Base-by-base conservation (phyloP, 257 asterid genomes). In the Paraleonurus japonicus region DNA sequence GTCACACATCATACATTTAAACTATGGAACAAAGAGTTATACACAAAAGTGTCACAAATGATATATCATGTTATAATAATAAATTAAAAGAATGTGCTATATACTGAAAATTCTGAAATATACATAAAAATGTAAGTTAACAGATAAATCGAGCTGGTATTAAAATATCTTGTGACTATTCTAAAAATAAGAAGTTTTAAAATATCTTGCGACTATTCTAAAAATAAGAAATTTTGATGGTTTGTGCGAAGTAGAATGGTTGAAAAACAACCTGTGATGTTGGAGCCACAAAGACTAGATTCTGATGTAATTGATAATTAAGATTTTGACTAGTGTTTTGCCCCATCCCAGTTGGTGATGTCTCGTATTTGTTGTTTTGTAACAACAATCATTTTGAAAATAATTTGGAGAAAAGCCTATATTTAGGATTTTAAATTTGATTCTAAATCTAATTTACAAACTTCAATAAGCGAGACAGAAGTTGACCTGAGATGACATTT, bases 271-370 rank as follows among this genome's bases (percentile, higher is more conserved):
- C 30, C 15, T 22, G 39, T 63, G 75, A 15, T 60, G 66, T 51
- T 35, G 63, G 39, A 60, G 35, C 78, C 84, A 80, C 71, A 8
- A 37, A 62, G 48, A 58, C 60, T 61, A 59, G 74, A 72, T 32
- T 76, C 39, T 39, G 26, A 43, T 61, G 30, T 30, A 63, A 50
- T 24, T 35, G 15, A 80, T 79, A 27, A 60, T 54, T 59, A 51
- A 43, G 39, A 15, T 55, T 54, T 63, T 54, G 79, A 80, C 78
- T 50, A 13, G 48, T 53, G 67, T 59, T 75, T 70, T 70, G 72
- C 53, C 75, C 58, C 59, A 28, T 61, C 75, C 58, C 59, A 28
- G 9, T 27, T 59, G 16, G 28, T 59, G 45, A 39, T 70, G 70
- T 62, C 9, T 65, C 59, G 27, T 37, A 24, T 61, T 66, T 72